phyloP scores from a whole-genome alignment of 257 asterid species.

The Penstemon barbatus region DNA sequence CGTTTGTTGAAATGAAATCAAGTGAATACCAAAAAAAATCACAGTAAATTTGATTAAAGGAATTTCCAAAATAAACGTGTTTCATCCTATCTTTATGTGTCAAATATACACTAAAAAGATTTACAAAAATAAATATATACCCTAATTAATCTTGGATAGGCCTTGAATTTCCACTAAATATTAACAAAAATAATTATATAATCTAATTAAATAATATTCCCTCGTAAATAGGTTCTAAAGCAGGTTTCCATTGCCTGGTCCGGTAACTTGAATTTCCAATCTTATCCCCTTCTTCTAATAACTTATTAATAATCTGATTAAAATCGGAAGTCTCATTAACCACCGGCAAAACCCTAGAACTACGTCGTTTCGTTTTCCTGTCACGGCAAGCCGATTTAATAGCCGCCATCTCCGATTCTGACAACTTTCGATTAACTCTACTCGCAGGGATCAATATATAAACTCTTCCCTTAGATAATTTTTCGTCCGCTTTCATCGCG shows the following conservation, averaged over 20 bases:
- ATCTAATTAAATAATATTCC: conserved; percentile 16
- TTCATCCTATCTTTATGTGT: no score
- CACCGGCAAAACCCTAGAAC: conserved; percentile 40
- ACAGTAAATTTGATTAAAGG: no score
- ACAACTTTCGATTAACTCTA: conserved; percentile 34
- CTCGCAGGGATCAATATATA: conserved; percentile 37
- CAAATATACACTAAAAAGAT: no score
- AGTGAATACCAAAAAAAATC: no score
- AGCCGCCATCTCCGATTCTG: conserved; percentile 41
- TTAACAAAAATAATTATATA: neutral
- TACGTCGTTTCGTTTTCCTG: conserved; percentile 31
- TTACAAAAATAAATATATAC: no score
- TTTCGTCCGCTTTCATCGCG: conserved; percentile 50
- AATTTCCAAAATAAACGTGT: no score
- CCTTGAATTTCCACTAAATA: conserved; percentile 14
- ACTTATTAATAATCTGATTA: neutral
- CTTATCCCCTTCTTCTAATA: conserved; percentile 20
- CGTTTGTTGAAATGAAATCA: no score
- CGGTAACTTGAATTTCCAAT: conserved; percentile 21
- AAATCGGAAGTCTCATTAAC: conserved; percentile 14
- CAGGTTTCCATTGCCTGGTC: conserved; percentile 45
- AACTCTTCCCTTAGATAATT: conserved; percentile 24
- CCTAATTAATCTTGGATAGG: no score
- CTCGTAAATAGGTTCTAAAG: conserved; percentile 46
- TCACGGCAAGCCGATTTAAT: conserved; percentile 25